Evolutionary conservation across 177 flowering plant genomes (phyloP).

Genomic region (Vitis hybrid): DNA sequence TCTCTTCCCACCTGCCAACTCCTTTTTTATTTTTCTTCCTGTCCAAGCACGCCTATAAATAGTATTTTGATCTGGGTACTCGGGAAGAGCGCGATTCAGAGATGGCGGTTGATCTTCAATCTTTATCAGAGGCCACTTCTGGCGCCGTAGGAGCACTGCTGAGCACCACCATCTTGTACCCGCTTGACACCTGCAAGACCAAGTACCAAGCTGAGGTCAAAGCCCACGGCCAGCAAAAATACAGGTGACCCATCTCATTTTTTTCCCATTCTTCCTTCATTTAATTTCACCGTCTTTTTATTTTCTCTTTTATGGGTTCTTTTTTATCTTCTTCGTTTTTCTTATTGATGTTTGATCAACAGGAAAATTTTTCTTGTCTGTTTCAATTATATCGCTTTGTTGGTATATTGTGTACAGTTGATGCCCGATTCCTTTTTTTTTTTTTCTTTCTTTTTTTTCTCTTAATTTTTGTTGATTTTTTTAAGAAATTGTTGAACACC

Average conservation of each 20-base stretch:
- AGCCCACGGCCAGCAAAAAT: slow-evolving; percentile 51
- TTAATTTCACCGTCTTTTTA: no score
- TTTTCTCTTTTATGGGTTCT: no score
- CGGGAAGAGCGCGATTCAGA: not conserved
- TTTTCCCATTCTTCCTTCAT: not conserved
- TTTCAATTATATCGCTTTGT: not conserved
- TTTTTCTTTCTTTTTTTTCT: not conserved
- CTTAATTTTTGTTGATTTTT: not conserved
- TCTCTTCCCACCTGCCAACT: not conserved
- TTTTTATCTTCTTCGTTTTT: not conserved
- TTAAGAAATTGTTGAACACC: no score
- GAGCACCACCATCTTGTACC: slow-evolving; percentile 76
- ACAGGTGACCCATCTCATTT: slow-evolving; percentile 43
- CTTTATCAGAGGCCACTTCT: slow-evolving; percentile 75
- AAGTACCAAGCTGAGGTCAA: slow-evolving; percentile 75
- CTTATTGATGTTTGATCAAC: not conserved
- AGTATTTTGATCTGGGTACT: not conserved
- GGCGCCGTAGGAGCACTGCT: slow-evolving; percentile 79
- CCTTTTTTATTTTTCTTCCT: not conserved
- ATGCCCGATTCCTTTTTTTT: not conserved
- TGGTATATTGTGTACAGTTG: no score
- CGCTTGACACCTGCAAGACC: slow-evolving; percentile 83
- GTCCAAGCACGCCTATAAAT: not conserved
- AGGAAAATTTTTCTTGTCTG: not conserved
- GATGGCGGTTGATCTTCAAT: slow-evolving; percentile 57